These are phyloP conservation scores for Udeniomyces megalosporus DNA, from an alignment of 768 basidiomycete species.

Conservation along the genomic window DNA sequence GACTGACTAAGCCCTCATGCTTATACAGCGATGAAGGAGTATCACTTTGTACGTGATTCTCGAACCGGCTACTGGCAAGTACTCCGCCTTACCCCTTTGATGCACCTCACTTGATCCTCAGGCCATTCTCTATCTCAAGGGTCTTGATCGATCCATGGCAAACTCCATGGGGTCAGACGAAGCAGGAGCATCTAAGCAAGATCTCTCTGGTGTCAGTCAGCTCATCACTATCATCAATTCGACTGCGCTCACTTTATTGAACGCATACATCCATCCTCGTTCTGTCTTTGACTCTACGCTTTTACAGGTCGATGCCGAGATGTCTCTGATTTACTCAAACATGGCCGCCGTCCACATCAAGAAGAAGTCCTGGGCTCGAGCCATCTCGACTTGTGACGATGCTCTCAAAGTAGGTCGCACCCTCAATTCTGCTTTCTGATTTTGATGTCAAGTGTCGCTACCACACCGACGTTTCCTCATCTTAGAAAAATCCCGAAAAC, in stretches of 20 bases:
- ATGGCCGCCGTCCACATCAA: constrained; percentile 17
- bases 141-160: not conserved
- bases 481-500: constrained; percentile 10
- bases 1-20: not conserved
- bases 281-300: not conserved
- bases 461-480: no score
- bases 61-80: not conserved
- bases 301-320: not conserved
- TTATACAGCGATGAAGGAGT: not conserved
- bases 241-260: not conserved
- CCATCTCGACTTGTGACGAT: not conserved
- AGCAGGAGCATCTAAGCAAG: not conserved
- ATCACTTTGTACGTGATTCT: not conserved
- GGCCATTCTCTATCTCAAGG: not conserved
- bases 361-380: not conserved
- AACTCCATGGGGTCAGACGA: not conserved
- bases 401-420: not conserved
- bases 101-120: not conserved
- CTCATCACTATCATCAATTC: not conserved
- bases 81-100: not conserved
- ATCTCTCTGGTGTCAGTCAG: not conserved
- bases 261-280: not conserved
- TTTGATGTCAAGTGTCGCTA: no score
- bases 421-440: no score
- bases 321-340: constrained; percentile 12